Base-by-base conservation (phyloP, 495 filamentous ascomycete species). In the Parathielavia appendiculata region DNA sequence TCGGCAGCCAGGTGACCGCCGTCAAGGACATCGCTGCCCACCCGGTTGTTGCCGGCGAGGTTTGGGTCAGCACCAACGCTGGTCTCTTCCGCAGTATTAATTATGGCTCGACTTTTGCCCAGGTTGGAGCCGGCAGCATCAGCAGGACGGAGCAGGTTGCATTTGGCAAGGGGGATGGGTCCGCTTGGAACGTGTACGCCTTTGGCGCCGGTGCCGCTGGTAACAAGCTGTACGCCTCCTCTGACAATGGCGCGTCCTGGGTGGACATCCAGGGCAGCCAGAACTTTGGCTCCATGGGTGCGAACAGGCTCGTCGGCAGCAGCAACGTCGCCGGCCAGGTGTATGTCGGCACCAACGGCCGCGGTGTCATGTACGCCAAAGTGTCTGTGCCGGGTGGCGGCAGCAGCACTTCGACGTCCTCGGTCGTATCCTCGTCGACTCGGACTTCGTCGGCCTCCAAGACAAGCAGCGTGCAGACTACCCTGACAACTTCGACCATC, bases 271-370 rank as follows among this genome's bases (percentile, higher is more conserved):
- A 83, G 61, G 79, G 76, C 13, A 61, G 50, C 8, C 78, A 83
- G 54, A 78, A 80, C 4, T 82, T 83, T 57, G 81, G 80, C 8
- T 63, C 74, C 6, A 73, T 80, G 8, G 67, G 71, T 52, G 64
- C 68, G 38, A 77, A 75, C 57, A 72, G 66, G 53, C 65, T 82
- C 14, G 74, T 71, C 13, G 80, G 78, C 14, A 80, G 77, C 58
- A 71, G 72, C 54, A 78, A 77, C 26, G 71, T 72, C 9, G 75
- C 73, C 22, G 78, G 78, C 19, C 76, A 76, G 57, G 81, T 85
- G 0, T 83, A 78, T 57, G 71, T 84, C 35, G 82, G 81, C 1
- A 84, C 81, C 0, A 84, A 84, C 46, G 82, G 82, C 0, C 73
- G 81, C 4, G 81, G 81, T 39, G 80, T 82, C 6, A 75, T 84